These are phyloP conservation scores for Circinella umbellata DNA, from an alignment of 371 early-diverging fungal genomes.

Conservation along the genomic window DNA sequence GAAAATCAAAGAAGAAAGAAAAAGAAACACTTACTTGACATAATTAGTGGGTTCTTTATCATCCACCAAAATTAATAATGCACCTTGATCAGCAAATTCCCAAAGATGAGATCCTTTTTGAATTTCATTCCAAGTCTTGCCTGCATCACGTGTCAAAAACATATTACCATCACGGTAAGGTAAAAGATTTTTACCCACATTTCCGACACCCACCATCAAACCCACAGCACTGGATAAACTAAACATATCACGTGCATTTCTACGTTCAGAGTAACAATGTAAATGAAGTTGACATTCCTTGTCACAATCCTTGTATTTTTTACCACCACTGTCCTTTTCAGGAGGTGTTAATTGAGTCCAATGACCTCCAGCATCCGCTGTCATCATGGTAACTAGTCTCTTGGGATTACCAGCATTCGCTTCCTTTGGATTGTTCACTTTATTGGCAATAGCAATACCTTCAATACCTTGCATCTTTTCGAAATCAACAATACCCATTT, in stretches of 20 bases:
- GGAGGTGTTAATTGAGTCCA: slow-evolving; percentile 74
- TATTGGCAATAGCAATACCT: slow-evolving; percentile 88
- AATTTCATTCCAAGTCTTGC: slow-evolving; percentile 76
- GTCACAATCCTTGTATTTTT: slow-evolving; percentile 32
- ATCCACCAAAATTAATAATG: slow-evolving; percentile 71
- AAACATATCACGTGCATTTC: slow-evolving; percentile 78
- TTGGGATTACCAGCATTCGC: slow-evolving; percentile 55
- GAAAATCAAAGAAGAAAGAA: too few species aligned
- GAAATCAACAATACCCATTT: slow-evolving; percentile 88
- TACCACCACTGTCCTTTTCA: slow-evolving; percentile 51
- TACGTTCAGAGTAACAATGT: slow-evolving; percentile 82
- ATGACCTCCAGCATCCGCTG: slow-evolving; percentile 84
- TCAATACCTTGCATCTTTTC: slow-evolving; percentile 92
- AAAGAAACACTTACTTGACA: slow-evolving; percentile 55
- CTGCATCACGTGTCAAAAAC: slow-evolving; percentile 86
- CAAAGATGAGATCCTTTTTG: slow-evolving; percentile 77
- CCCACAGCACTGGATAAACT: slow-evolving; percentile 85
- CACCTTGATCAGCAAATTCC: slow-evolving; percentile 91
- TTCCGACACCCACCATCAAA: slow-evolving; percentile 91
- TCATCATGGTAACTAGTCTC: slow-evolving; percentile 70
- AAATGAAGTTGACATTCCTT: slow-evolving; percentile 71
- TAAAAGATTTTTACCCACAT: slow-evolving; percentile 74
- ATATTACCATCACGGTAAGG: slow-evolving; percentile 77
- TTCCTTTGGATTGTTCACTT: slow-evolving; percentile 73
- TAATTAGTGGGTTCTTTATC: slow-evolving; percentile 77